These are phyloP conservation scores for Blastocystis sp. DNA, from an alignment of 352 stramenopile genomes.

Conservation along the genomic window DNA sequence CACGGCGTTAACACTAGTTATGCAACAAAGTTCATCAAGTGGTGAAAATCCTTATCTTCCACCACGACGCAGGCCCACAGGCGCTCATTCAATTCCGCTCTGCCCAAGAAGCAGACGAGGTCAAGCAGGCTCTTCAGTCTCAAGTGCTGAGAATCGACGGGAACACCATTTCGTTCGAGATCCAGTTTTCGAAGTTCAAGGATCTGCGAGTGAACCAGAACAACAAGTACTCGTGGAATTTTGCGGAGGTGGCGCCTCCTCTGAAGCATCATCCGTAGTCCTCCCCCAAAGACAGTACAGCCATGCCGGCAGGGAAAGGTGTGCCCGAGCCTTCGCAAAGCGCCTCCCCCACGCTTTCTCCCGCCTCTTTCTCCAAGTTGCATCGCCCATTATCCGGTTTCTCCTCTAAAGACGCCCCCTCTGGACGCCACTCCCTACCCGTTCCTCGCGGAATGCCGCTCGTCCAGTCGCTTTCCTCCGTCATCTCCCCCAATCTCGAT, in stretches of 20 bases:
- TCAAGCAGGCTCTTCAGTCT: slow-evolving; percentile 46
- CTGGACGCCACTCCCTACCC: not conserved
- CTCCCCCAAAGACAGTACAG: not conserved
- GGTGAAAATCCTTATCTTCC: slow-evolving; percentile 50
- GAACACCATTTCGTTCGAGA: slow-evolving; percentile 38
- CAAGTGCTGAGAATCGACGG: slow-evolving; percentile 26
- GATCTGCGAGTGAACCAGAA: slow-evolving; percentile 65
- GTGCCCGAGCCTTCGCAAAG: not conserved
- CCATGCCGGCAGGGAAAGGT: not conserved
- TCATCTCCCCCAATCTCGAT: no score
- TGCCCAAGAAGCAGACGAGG: slow-evolving; percentile 58
- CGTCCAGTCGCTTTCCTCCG: not conserved
- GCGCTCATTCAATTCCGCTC: slow-evolving; percentile 58
- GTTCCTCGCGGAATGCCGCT: not conserved
- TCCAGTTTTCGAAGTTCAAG: slow-evolving; percentile 62
- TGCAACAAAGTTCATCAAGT: slow-evolving; percentile 63
- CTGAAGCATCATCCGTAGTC: not conserved
- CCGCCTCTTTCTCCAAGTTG: not conserved
- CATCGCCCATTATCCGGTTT: not conserved
- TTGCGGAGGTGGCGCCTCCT: not conserved
- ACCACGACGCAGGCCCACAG: slow-evolving; percentile 56
- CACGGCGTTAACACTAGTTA: not conserved
- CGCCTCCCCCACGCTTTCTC: not conserved
- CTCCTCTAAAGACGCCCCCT: not conserved
- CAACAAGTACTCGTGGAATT: slow-evolving; percentile 62